phyloP scores from a whole-genome alignment of 2,329 filamentous ascomycete genomes.

The Colletotrichum somersetense region DNA sequence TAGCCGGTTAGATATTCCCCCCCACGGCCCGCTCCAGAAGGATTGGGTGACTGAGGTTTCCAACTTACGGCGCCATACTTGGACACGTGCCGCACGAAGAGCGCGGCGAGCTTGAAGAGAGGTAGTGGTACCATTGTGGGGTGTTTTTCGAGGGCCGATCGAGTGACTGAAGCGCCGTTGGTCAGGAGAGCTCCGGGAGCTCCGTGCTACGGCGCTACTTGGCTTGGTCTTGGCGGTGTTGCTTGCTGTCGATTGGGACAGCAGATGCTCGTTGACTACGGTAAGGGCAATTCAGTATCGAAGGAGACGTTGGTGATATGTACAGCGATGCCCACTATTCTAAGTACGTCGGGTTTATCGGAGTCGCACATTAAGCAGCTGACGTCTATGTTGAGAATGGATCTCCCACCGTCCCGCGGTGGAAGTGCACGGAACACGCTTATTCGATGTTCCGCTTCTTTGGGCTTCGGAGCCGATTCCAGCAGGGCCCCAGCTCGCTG shows the following conservation, averaged over 20 bases:
- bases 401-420: slow-evolving; percentile 10
- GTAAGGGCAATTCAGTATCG: no score
- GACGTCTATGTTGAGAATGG: slow-evolving; percentile 21
- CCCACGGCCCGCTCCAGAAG: neutral
- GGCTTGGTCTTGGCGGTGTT: slow-evolving; percentile 30
- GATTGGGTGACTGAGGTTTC: neutral
- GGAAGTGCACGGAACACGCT: slow-evolving; percentile 34
- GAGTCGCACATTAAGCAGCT: slow-evolving; percentile 9
- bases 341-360: slow-evolving; percentile 1
- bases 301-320: neutral
- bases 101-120: slow-evolving; percentile 74
- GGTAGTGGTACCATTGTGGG: slow-evolving; percentile 72
- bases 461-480: slow-evolving; percentile 27
- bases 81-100: slow-evolving; percentile 75
- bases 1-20: neutral
- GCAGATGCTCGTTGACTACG: neutral
- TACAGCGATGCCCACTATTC: neutral
- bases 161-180: slow-evolving; percentile 19
- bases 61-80: slow-evolving; percentile 76
- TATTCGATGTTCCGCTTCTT: slow-evolving; percentile 39
- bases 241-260: slow-evolving; percentile 9
- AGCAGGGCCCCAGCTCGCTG: slow-evolving; percentile 17
- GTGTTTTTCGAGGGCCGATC: slow-evolving; percentile 16
- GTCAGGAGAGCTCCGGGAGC: slow-evolving; percentile 35
- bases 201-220: slow-evolving; percentile 33